Conservation (phyloP, 2,329 filamentous ascomycete genomes). For the Pseudomassariella vexata region DNA sequence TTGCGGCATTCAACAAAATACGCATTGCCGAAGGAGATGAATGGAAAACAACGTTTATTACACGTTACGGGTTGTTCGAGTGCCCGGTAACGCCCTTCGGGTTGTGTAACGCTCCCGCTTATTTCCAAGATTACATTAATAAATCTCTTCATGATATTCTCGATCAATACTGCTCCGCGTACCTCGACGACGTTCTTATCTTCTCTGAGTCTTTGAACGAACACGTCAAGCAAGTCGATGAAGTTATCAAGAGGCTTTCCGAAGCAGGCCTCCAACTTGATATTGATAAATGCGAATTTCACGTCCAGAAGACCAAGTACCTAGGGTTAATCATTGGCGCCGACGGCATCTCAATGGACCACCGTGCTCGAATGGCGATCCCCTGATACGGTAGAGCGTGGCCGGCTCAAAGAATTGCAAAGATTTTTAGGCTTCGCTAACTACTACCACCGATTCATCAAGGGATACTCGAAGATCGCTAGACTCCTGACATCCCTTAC, state of each 20-base stretch:
- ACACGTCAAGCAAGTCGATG: slow-evolving; percentile 16
- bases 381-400: slow-evolving; percentile 12
- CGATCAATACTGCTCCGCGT: slow-evolving; percentile 6
- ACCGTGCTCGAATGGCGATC: slow-evolving; percentile 16
- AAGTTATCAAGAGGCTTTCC: slow-evolving; percentile 9
- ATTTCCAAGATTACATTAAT: slow-evolving; percentile 9
- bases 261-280: slow-evolving; percentile 8
- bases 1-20: slow-evolving; percentile 25
- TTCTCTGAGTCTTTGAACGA: slow-evolving; percentile 17
- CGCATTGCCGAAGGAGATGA: slow-evolving; percentile 24
- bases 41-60: slow-evolving; percentile 27
- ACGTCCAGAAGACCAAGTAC: slow-evolving; percentile 20
- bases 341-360: slow-evolving; percentile 18
- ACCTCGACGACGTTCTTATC: slow-evolving; percentile 16
- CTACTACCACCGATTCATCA: slow-evolving; percentile 25
- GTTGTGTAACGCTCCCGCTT: slow-evolving; percentile 12
- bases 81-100: slow-evolving; percentile 24
- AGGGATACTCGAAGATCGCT: slow-evolving; percentile 11
- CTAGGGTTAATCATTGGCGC: slow-evolving; percentile 21
- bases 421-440: slow-evolving; percentile 25
- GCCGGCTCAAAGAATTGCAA: no score
- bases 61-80: slow-evolving; percentile 20
- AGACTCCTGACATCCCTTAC: slow-evolving; percentile 11
- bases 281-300: slow-evolving; percentile 24
- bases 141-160: slow-evolving; percentile 5